Evolutionary conservation across 2,329 filamentous ascomycete species (phyloP).

Genomic region (Neonectria ditissima): DNA sequence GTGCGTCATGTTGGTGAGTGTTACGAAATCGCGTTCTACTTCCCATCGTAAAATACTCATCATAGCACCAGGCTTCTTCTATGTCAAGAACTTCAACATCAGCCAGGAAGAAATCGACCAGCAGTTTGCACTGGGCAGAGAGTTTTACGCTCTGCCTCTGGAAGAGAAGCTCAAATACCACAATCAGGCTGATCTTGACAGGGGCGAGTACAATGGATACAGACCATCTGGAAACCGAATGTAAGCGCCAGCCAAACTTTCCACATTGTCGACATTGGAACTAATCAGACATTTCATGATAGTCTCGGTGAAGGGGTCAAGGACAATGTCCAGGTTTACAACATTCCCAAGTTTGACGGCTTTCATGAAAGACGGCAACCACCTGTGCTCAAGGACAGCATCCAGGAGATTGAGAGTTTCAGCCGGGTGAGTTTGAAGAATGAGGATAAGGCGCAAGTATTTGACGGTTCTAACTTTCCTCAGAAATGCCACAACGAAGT

Average conservation of each 20-base stretch:
- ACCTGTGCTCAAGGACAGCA: not conserved
- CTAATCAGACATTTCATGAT: not conserved
- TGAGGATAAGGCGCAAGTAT: not conserved
- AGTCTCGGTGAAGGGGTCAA: not conserved
- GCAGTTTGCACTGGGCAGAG: conserved; percentile 69
- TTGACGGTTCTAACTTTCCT: not conserved
- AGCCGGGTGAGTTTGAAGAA: not conserved
- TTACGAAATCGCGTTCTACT: not conserved
- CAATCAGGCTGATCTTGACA: conserved; percentile 55
- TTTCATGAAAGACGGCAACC: not conserved
- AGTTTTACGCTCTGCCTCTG: conserved; percentile 62
- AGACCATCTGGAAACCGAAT: conserved; percentile 55
- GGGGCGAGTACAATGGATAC: conserved; percentile 68
- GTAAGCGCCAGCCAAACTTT: not conserved
- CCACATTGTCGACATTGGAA: not conserved
- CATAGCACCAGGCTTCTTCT: conserved; percentile 62
- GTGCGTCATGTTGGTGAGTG: not conserved
- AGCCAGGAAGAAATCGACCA: conserved; percentile 67
- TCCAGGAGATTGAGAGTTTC: not conserved
- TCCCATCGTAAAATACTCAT: not conserved
- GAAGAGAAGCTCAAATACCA: conserved; percentile 69
- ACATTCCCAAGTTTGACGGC: not conserved
- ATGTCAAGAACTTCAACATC: conserved; percentile 71
- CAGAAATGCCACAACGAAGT: conserved; percentile 60
- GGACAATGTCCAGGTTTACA: not conserved